A percentile compares a stretch with the other conserved stretches of the same genome.
These are phyloP conservation scores for Alternaria longipes DNA, from an alignment of 2,329 filamentous ascomycete genomes.

Conservation along the genomic window DNA sequence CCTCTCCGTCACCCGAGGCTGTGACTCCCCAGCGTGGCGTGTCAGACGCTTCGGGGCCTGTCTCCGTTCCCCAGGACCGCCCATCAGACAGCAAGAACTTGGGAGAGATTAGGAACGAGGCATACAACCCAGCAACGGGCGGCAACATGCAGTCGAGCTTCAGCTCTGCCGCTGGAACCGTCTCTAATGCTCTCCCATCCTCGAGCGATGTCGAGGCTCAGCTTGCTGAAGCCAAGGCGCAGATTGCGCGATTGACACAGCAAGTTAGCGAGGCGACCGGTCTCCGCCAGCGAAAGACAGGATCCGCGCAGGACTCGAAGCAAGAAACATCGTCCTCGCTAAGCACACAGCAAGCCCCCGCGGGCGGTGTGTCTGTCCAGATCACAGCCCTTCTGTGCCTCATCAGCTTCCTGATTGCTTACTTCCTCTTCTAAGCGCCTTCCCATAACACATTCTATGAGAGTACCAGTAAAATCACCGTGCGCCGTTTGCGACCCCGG, in stretches of 20 bases:
- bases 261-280: conserved; percentile 65
- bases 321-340: conserved; percentile 59
- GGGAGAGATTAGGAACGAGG: conserved; percentile 53
- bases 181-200: conserved; percentile 59
- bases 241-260: conserved; percentile 73
- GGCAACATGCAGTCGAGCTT: conserved; percentile 51
- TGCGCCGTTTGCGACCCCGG: conserved; percentile 34
- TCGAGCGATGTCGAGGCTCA: conserved; percentile 74
- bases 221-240: conserved; percentile 77
- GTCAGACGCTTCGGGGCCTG: conserved; percentile 47
- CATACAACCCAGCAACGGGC: conserved; percentile 51
- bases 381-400: conserved; percentile 85
- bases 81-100: conserved; percentile 52
- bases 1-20: conserved; percentile 63
- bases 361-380: conserved; percentile 85
- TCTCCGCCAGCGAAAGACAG: conserved; percentile 80
- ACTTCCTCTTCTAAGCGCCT: conserved; percentile 84
- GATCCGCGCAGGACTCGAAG: conserved; percentile 62
- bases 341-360: conserved; percentile 61
- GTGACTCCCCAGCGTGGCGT: conserved; percentile 57
- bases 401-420: conserved; percentile 90
- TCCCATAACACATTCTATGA: conserved; percentile 29
- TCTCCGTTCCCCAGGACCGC: conserved; percentile 51
- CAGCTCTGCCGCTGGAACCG: conserved; percentile 58
- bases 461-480: conserved; percentile 26